Conservation (phyloP, 106 monocot species). For the Allium fistulosum region DNA sequence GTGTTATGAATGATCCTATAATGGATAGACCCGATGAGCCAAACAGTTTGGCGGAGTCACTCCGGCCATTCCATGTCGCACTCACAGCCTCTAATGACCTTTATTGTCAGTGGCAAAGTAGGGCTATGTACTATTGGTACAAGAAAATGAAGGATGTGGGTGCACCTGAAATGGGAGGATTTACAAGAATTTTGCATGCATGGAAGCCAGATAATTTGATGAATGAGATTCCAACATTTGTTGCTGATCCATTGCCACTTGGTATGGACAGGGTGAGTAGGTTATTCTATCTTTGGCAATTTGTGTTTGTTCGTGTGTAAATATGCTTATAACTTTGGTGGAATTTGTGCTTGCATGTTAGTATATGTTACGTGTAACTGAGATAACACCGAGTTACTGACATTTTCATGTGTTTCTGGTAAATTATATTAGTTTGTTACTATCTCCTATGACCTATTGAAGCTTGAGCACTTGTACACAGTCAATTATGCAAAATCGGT, state of each 20-base stretch:
- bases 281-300: neutral
- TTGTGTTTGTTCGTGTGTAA: neutral
- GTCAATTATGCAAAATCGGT: too few relatives aligned
- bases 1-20: constrained; percentile 11
- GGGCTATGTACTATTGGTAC: constrained; percentile 71
- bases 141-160: constrained; percentile 26
- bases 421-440: too few relatives aligned
- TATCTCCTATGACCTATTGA: too few relatives aligned
- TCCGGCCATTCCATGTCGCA: constrained; percentile 43
- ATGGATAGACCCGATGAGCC: neutral
- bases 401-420: too few relatives aligned
- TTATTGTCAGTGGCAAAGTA: constrained; percentile 57
- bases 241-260: constrained; percentile 47
- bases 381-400: too few relatives aligned
- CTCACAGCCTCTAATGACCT: constrained; percentile 46
- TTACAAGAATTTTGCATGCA: constrained; percentile 54
- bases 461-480: too few relatives aligned
- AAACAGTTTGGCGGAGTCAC: constrained; percentile 4
- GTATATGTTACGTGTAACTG: too few relatives aligned
- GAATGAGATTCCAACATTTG: constrained; percentile 67
- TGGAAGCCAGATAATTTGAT: constrained; percentile 35
- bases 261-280: constrained; percentile 50
- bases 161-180: constrained; percentile 60
- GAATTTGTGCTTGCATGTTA: too few relatives aligned
- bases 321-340: too few relatives aligned